Evolutionary conservation across 2,329 filamentous ascomycete genomes (phyloP), one percentile per base, ranked within the genome.

Genomic region (Pochonia chlamydosporia): DNA sequence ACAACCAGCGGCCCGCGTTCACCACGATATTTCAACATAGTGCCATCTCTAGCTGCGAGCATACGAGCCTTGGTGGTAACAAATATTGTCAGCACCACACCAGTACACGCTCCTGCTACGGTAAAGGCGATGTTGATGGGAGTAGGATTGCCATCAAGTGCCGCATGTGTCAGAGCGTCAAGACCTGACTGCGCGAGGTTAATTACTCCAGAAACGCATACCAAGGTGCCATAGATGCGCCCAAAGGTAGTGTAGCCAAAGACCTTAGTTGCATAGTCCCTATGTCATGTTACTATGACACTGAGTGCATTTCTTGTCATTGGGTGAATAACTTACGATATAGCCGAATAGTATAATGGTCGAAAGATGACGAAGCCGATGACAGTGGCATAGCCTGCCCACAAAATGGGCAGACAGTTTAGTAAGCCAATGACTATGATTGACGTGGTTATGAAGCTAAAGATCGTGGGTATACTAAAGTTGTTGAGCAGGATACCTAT

Each of bases 211-310:
- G 86, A 85, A 5, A 86, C 63, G 59, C 84, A 89, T 45, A 87
- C 87, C 47, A 90, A 79, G 4, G 86, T 74, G 13, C 87, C 87
- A 60, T 90, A 90, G 13, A 91, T 84, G 50, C 87, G 87, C 10
- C 86, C 86, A 52, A 90, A 90, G 0, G 85, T 89, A n/a, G 79
- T 76, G 60, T 89, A 89, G 3, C 86, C 87, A 55, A 90, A 90
- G 3, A 89, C 84, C 60, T 89, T 89, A n/a, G 85, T 85, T 0
- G 82, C 75, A 59, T 89, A 90, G 64, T 89, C 86, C 4, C 71
- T 73, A 40, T 20, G 24, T 30, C 46, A 14, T 26, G 45, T n/a
- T n/a, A n/a, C n/a, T n/a, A n/a, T n/a, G n/a, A n/a, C n/a, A n/a
- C n/a, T n/a, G n/a, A n/a, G n/a, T n/a, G n/a, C n/a, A n/a, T n/a